phyloP scores from a whole-genome alignment of 257 asterid genomes.

The Plantago elongata region DNA sequence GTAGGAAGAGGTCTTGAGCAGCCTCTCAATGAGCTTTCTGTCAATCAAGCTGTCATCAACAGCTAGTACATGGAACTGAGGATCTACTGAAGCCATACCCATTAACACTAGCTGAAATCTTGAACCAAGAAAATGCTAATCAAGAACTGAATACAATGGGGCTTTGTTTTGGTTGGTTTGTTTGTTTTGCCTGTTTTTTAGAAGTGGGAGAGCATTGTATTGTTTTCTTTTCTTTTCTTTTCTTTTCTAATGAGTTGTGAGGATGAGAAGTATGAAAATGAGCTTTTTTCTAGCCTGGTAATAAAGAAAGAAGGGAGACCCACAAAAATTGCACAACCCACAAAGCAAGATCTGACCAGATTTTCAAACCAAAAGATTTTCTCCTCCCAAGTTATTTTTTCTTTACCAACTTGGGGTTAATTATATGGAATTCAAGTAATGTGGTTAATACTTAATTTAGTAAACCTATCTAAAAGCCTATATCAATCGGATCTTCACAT shows the following conservation, averaged over 20 bases:
- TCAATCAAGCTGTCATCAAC: constrained; percentile 63
- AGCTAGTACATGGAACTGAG: constrained; percentile 58
- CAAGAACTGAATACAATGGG: not conserved
- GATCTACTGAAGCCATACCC: constrained; percentile 28
- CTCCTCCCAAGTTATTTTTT: constrained; percentile 11
- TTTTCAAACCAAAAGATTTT: constrained; percentile 32
- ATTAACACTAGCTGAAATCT: constrained; percentile 6
- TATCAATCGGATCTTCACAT: too few species aligned
- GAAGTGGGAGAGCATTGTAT: not conserved
- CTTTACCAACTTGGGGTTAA: constrained; percentile 48
- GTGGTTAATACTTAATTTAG: not conserved
- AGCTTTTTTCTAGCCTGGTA: not conserved
- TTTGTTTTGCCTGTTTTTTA: not conserved
- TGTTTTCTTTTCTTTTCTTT: not conserved
- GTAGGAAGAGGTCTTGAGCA: constrained; percentile 46
- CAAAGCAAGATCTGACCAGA: constrained; percentile 88
- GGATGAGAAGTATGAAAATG: not conserved
- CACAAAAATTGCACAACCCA: constrained; percentile 53
- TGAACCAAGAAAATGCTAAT: constrained; percentile 1
- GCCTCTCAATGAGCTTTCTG: constrained; percentile 54
- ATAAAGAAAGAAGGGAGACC: not conserved
- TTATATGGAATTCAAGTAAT: constrained; percentile 67
- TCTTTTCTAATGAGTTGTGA: not conserved
- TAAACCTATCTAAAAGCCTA: too few species aligned
- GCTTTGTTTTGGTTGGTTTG: not conserved